Conservation (phyloP, 2,329 filamentous ascomycete species). For the Venturia pyrina region DNA sequence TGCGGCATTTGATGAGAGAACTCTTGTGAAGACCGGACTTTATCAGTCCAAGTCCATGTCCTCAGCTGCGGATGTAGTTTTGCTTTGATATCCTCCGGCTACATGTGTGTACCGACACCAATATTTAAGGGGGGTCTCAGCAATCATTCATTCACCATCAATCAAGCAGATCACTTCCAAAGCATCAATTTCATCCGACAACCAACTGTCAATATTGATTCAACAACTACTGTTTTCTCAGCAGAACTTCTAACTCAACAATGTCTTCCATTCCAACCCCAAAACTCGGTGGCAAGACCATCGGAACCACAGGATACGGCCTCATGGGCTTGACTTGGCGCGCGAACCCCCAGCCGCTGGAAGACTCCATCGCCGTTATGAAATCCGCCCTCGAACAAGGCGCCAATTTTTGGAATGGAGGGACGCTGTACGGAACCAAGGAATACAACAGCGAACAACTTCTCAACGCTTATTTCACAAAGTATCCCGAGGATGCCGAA, state of each 20-base stretch:
- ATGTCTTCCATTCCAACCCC: not conserved
- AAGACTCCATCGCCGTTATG: constrained; percentile 36
- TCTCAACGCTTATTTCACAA: constrained; percentile 40
- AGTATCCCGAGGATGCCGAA: constrained; percentile 40
- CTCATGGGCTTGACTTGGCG: constrained; percentile 43
- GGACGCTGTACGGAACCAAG: constrained; percentile 38
- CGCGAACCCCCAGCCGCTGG: constrained; percentile 25
- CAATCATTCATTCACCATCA: not conserved
- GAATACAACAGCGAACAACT: constrained; percentile 38
- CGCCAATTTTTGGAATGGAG: constrained; percentile 41
- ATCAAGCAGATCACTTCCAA: not conserved
- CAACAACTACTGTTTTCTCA: no score
- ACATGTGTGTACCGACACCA: not conserved
- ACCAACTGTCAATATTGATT: not conserved
- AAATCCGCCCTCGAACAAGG: constrained; percentile 31
- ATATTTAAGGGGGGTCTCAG: not conserved
- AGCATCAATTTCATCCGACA: not conserved
- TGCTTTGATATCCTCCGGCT: not conserved
- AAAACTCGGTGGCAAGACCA: constrained; percentile 25
- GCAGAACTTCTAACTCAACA: not conserved
- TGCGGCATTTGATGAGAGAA: not conserved
- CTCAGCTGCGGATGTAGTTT: not conserved
- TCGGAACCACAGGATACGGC: constrained; percentile 35
- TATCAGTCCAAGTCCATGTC: not conserved
- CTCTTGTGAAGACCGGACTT: not conserved